A percentile compares a stretch with the other conserved stretches of the same genome.
Conservation (phyloP, 805 yeast species). For the Dipodascopsis uninucleata region DNA sequence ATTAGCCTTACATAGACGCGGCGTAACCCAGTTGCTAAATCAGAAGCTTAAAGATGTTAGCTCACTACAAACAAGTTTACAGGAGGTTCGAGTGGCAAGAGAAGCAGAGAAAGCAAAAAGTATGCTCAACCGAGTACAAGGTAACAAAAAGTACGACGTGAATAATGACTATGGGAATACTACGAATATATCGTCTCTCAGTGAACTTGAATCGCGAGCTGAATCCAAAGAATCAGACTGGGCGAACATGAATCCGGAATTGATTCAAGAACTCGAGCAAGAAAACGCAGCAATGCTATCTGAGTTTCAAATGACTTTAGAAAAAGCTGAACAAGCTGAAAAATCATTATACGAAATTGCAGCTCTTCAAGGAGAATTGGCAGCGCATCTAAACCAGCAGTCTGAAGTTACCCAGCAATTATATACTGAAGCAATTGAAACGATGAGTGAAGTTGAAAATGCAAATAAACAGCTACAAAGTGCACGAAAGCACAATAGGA, state of each 20-base stretch:
- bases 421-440: conserved; percentile 62
- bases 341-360: conserved; percentile 56
- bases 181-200: too few relatives aligned
- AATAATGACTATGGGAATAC: too few relatives aligned
- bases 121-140: conserved; percentile 17
- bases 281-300: conserved; percentile 39
- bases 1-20: conserved; percentile 36
- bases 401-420: conserved; percentile 63
- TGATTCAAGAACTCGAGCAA: conserved; percentile 34
- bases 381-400: conserved; percentile 69
- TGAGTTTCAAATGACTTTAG: conserved; percentile 37
- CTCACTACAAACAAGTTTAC: conserved; percentile 36
- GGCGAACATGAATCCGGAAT: conserved; percentile 10
- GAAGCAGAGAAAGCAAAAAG: conserved; percentile 31
- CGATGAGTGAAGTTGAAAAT: conserved; percentile 57
- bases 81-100: conserved; percentile 36
- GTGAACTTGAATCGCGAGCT: too few relatives aligned
- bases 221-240: too few relatives aligned
- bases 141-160: too few relatives aligned
- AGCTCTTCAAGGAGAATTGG: conserved; percentile 67
- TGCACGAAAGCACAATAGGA: conserved; percentile 65
- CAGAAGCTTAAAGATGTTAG: conserved; percentile 34
- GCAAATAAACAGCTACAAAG: conserved; percentile 69
- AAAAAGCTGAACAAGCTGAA: conserved; percentile 40
- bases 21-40: conserved; percentile 39